Percentiles rank a stretch among this genome's conserved stretches.
phyloP scores from a whole-genome alignment of 495 filamentous ascomycete genomes.

The Thozetella sp. region DNA sequence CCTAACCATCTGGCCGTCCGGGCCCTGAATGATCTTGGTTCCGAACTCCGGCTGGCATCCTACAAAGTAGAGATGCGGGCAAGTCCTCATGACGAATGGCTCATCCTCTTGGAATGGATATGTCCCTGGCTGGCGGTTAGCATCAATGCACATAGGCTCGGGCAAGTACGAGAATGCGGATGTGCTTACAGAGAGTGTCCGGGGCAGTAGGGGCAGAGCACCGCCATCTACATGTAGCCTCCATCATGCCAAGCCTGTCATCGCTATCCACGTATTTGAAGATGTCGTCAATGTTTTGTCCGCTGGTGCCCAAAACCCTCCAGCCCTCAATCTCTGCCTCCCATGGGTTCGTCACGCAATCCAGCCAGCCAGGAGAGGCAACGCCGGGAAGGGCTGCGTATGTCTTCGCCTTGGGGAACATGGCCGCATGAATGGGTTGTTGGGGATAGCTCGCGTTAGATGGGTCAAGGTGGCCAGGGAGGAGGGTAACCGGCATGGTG shows the following conservation, averaged over 20 bases:
- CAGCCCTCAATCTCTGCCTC: slow-evolving; percentile 86
- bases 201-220: slow-evolving; percentile 93
- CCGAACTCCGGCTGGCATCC: slow-evolving; percentile 87
- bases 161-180: neutral
- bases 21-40: slow-evolving; percentile 64
- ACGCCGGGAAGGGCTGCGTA: slow-evolving; percentile 58
- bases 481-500: slow-evolving; percentile 76
- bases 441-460: slow-evolving; percentile 81
- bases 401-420: slow-evolving; percentile 73
- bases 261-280: slow-evolving; percentile 84
- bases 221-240: slow-evolving; percentile 88
- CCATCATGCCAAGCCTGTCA: slow-evolving; percentile 82
- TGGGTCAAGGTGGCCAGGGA: slow-evolving; percentile 76
- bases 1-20: slow-evolving; percentile 67
- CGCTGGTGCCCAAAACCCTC: slow-evolving; percentile 80
- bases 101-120: slow-evolving; percentile 94
- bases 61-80: slow-evolving; percentile 88
- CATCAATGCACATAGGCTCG: neutral
- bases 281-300: slow-evolving; percentile 92
- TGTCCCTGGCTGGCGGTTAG: slow-evolving; percentile 64
- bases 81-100: slow-evolving; percentile 79
- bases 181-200: slow-evolving; percentile 85
- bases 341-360: slow-evolving; percentile 92
- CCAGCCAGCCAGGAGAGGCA: slow-evolving; percentile 72
- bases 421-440: slow-evolving; percentile 79